phyloP scores from a whole-genome alignment of 2,329 filamentous ascomycete species.

The Sporothrix dimorphospora region DNA sequence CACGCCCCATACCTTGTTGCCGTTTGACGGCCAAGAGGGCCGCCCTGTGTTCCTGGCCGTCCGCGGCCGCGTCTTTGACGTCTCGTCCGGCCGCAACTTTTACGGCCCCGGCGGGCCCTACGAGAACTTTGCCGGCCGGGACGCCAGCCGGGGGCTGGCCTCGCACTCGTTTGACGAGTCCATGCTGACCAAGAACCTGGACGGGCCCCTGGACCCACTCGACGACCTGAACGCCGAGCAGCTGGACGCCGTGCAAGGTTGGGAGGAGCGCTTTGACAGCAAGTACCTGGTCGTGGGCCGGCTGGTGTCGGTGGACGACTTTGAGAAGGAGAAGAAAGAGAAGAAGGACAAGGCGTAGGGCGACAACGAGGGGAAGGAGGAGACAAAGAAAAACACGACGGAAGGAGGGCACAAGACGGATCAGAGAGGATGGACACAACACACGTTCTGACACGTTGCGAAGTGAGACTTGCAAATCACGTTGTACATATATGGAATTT shows the following conservation, averaged over 20 bases:
- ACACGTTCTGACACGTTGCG: no score
- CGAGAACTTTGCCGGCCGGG: conserved; percentile 91
- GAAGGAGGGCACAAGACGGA: no score
- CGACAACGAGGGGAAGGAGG: no score
- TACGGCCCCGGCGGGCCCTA: conserved; percentile 96
- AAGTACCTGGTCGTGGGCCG: conserved; percentile 96
- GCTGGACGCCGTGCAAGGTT: conserved; percentile 80
- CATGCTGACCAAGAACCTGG: conserved; percentile 90
- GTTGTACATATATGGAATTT: no score
- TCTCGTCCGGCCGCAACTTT: conserved; percentile 83
- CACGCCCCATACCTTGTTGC: conserved; percentile 79
- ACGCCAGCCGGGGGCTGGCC: conserved; percentile 85
- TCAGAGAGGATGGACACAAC: no score
- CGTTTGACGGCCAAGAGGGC: conserved; percentile 76
- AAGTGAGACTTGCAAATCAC: no score
- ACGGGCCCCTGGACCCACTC: conserved; percentile 78
- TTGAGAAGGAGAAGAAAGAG: conserved; percentile 35
- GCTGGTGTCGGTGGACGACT: conserved; percentile 63
- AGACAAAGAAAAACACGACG: no score
- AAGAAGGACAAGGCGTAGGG: conserved; percentile 19
- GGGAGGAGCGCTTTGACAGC: conserved; percentile 90
- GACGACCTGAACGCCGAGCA: conserved; percentile 73
- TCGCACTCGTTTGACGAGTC: conserved; percentile 92
- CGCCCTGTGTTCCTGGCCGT: conserved; percentile 88
- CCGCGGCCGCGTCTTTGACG: conserved; percentile 88